Conservation (phyloP, 805 yeast species). For the Suhomyces pyralidae region DNA sequence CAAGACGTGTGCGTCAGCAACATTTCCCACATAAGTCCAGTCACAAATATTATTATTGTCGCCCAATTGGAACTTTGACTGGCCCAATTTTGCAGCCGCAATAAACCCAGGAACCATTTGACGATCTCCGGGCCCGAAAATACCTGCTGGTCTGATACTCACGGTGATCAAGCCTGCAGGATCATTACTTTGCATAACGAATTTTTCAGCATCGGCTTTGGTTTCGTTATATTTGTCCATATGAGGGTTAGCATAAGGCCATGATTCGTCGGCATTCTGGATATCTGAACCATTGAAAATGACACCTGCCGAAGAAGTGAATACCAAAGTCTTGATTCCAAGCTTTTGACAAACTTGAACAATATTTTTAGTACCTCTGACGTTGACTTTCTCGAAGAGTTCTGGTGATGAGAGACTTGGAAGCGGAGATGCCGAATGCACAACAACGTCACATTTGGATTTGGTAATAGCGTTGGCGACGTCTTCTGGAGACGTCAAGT, state of each 20-base stretch:
- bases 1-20: constrained; percentile 92
- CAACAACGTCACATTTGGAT: constrained; percentile 69
- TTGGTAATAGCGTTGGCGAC: constrained; percentile 58
- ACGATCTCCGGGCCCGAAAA: constrained; percentile 98
- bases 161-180: constrained; percentile 63
- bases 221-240: constrained; percentile 98
- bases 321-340: constrained; percentile 67
- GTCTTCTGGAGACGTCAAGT: constrained; percentile 71
- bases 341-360: constrained; percentile 57
- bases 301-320: constrained; percentile 97
- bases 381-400: constrained; percentile 85
- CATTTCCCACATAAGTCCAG: constrained; percentile 98
- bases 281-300: constrained; percentile 93
- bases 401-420: constrained; percentile 76
- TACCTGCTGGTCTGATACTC: constrained; percentile 95
- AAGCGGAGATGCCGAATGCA: constrained; percentile 95
- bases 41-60: constrained; percentile 92
- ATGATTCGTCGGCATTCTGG: constrained; percentile 86
- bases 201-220: constrained; percentile 84
- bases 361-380: constrained; percentile 79
- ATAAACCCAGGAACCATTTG: constrained; percentile 93
- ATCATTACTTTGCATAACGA: constrained; percentile 73
- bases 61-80: constrained; percentile 90
- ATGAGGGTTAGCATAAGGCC: constrained; percentile 88
- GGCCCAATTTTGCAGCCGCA: constrained; percentile 76